Conservation (phyloP, 2,329 filamentous ascomycete genomes). For the Colletotrichum euphorbiae region DNA sequence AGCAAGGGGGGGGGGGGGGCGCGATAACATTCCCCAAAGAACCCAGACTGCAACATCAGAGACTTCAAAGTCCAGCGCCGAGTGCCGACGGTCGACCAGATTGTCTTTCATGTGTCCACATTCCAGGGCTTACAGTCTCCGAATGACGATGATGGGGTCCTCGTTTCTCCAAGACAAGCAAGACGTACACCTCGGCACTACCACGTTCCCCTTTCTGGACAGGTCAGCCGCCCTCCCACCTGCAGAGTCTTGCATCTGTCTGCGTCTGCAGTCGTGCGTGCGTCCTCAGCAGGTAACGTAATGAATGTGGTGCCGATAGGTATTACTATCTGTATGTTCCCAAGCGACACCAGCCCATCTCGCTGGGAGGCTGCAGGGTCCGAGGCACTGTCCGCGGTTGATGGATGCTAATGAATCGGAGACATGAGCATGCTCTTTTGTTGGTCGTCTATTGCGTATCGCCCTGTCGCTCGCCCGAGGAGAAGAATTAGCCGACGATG, state of each 20-base stretch:
- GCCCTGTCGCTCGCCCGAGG: no score
- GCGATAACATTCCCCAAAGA: not conserved
- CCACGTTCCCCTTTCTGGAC: slow-evolving; percentile 30
- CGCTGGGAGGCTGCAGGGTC: slow-evolving; percentile 37
- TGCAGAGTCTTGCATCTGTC: slow-evolving; percentile 15
- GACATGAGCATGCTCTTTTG: not conserved
- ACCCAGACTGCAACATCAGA: not conserved
- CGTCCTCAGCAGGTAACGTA: not conserved
- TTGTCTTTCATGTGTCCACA: slow-evolving; percentile 17
- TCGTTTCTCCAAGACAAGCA: slow-evolving; percentile 1
- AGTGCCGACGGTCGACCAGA: no score
- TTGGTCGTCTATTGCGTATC: not conserved
- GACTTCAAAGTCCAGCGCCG: no score
- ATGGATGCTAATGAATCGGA: not conserved
- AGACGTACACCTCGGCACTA: not conserved
- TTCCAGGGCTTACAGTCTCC: slow-evolving; percentile 23
- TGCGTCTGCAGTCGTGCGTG: not conserved
- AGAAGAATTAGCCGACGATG: slow-evolving; percentile 4
- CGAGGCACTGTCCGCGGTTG: slow-evolving; percentile 25
- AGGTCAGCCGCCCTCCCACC: slow-evolving; percentile 32
- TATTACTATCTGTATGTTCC: no score
- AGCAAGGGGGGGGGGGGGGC: slow-evolving; percentile 6
- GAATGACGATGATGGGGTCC: slow-evolving; percentile 6
- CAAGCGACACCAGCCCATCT: slow-evolving; percentile 7
- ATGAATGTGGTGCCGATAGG: no score